These are phyloP conservation scores for Nematocida parisii DNA, from an alignment of 371 early-diverging fungal genomes.

Conservation along the genomic window DNA sequence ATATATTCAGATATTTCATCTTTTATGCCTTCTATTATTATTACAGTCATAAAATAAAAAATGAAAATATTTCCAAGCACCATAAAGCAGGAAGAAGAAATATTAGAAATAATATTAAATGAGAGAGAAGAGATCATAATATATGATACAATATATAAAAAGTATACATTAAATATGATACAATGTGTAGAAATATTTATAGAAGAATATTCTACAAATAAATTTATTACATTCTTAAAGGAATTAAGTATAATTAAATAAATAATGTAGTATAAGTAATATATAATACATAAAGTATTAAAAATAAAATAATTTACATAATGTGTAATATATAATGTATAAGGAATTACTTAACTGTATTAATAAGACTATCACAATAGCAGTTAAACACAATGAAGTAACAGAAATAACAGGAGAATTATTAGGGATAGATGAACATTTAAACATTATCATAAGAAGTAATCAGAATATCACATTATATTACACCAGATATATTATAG, in stretches of 20 bases:
- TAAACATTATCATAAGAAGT: background rate
- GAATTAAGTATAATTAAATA: background rate
- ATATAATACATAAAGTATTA: background rate
- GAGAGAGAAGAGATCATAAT: background rate
- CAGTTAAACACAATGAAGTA: background rate
- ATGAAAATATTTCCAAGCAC: slow-evolving; percentile 12
- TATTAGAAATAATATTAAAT: background rate
- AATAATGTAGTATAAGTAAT: background rate
- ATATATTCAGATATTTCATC: slow-evolving; percentile 38
- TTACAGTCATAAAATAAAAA: slow-evolving; percentile 21
- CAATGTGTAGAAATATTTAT: background rate
- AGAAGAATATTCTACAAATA: background rate
- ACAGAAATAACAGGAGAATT: background rate
- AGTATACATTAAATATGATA: background rate
- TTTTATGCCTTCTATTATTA: slow-evolving; percentile 56
- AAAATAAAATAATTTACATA: background rate
- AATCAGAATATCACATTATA: background rate
- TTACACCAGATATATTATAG: slow-evolving; percentile 8
- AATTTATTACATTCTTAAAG: background rate
- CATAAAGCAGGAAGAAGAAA: background rate
- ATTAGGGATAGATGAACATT: background rate
- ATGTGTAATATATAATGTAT: background rate
- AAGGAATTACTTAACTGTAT: background rate
- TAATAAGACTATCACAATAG: background rate
- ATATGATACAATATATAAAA: slow-evolving; percentile 5